Conservation (phyloP, 768 basidiomycete species). For the Hemileccinum impolitum region DNA sequence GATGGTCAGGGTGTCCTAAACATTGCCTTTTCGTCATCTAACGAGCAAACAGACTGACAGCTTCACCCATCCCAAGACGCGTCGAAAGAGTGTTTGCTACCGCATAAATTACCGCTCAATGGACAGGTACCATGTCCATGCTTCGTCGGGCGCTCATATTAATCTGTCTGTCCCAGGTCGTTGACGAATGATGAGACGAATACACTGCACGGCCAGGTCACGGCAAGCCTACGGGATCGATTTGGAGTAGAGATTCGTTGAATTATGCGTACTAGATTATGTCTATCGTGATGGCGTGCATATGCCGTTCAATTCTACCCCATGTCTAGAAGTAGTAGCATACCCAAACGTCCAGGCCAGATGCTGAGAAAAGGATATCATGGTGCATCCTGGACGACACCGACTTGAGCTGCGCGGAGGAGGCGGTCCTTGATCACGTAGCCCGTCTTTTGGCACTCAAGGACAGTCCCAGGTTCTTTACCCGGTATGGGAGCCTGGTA, state of each 20-base stretch:
- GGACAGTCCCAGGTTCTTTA: conserved; percentile 83
- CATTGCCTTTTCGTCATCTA: neutral
- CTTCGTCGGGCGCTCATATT: conserved; percentile 1
- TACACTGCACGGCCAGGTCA: conserved; percentile 63
- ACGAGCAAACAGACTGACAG: conserved; percentile 70
- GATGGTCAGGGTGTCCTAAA: conserved; percentile 47
- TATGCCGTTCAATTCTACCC: conserved; percentile 19
- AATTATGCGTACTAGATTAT: conserved; percentile 43
- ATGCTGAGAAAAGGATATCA: conserved; percentile 20
- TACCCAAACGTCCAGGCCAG: conserved; percentile 9
- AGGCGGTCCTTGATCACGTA: conserved; percentile 95
- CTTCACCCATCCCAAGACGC: conserved; percentile 87
- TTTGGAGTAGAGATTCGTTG: conserved; percentile 87
- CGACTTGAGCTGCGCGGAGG: conserved; percentile 93
- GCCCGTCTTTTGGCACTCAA: conserved; percentile 87
- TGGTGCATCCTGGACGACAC: conserved; percentile 74
- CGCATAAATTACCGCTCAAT: conserved; percentile 94
- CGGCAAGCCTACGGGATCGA: conserved; percentile 50
- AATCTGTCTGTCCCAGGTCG: conserved; percentile 46
- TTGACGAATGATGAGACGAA: conserved; percentile 90
- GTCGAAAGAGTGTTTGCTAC: conserved; percentile 77
- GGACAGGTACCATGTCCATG: conserved; percentile 63
- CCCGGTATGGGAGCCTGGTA: conserved; percentile 91
- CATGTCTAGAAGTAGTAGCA: conserved; percentile 28
- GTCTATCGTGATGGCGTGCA: conserved; percentile 32